Evolutionary conservation across 257 asterid genomes (phyloP).

Genomic region (Solanum bulbocastanum): DNA sequence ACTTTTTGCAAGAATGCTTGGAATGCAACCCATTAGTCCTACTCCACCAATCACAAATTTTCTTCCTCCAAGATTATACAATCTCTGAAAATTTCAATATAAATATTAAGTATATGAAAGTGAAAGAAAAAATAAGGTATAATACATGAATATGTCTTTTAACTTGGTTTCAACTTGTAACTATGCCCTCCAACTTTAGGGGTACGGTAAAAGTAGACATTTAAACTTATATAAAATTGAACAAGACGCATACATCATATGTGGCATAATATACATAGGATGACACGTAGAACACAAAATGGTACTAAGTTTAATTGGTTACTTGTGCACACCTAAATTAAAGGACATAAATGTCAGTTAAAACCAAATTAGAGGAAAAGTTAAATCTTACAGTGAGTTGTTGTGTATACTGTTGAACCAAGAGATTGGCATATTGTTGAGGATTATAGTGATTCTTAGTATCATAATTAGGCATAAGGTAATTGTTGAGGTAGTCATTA

Average conservation of each 20-base stretch:
- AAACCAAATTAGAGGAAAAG: background rate
- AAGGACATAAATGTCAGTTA: background rate
- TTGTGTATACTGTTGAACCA: constrained; percentile 52
- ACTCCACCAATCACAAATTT: constrained; percentile 74
- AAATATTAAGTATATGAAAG: background rate
- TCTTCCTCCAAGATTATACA: constrained; percentile 90
- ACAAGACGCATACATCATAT: background rate
- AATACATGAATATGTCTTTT: background rate
- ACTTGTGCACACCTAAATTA: background rate
- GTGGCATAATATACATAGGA: background rate
- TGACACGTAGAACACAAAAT: background rate
- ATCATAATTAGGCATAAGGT: constrained; percentile 73
- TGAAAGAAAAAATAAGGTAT: background rate
- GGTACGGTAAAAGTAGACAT: background rate
- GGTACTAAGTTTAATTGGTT: too few species aligned
- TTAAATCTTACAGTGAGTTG: constrained; percentile 49
- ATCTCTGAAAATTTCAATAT: constrained; percentile 30
- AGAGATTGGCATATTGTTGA: constrained; percentile 68
- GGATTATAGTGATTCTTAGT: constrained; percentile 51
- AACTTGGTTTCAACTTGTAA: background rate
- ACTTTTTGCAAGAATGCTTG: constrained; percentile 67
- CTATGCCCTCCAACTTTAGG: too few species aligned
- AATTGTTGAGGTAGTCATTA: constrained; percentile 91
- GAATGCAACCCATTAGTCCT: constrained; percentile 86
- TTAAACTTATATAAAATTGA: background rate